phyloP scores from a whole-genome alignment of 129 eudicot genomes.

The Arctium minus region DNA sequence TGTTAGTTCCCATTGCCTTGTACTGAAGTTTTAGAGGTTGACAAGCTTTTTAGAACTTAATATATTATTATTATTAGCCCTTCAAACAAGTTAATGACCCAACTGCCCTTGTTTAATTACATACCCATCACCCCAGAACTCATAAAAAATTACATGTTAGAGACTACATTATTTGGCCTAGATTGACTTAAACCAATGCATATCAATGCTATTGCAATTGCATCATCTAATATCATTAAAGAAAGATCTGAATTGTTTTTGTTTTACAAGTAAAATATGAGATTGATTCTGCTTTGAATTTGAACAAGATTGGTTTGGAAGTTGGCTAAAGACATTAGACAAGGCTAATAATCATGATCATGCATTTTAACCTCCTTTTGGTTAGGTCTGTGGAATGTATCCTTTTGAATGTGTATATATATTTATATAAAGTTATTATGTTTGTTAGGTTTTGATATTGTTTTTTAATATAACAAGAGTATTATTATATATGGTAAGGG shows the following conservation, averaged over 20 bases:
- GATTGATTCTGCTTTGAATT: background rate
- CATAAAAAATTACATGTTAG: background rate
- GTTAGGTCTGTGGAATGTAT: no score
- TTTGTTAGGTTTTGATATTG: background rate
- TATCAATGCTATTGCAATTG: no score
- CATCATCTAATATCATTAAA: no score
- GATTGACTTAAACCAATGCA: background rate
- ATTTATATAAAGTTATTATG: background rate
- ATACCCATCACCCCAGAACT: background rate
- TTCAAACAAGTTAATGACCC: conserved; percentile 14
- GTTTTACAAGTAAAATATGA: background rate
- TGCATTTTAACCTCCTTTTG: no score
- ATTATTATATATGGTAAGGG: background rate
- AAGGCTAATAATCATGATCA: no score
- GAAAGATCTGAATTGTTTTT: no score
- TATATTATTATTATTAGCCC: conserved; percentile 5
- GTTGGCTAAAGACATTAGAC: background rate
- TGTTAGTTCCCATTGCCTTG: conserved; percentile 51
- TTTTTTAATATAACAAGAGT: background rate
- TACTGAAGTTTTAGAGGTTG: conserved; percentile 9
- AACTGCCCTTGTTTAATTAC: conserved; percentile 7
- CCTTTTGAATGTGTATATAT: background rate
- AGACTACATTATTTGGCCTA: background rate
- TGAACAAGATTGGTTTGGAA: background rate
- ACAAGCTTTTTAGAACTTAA: conserved; percentile 13